Percentiles rank a stretch among this genome's conserved stretches.
Conservation (phyloP, 2,329 filamentous ascomycete species). For the Tolypocladium pustulatum region DNA sequence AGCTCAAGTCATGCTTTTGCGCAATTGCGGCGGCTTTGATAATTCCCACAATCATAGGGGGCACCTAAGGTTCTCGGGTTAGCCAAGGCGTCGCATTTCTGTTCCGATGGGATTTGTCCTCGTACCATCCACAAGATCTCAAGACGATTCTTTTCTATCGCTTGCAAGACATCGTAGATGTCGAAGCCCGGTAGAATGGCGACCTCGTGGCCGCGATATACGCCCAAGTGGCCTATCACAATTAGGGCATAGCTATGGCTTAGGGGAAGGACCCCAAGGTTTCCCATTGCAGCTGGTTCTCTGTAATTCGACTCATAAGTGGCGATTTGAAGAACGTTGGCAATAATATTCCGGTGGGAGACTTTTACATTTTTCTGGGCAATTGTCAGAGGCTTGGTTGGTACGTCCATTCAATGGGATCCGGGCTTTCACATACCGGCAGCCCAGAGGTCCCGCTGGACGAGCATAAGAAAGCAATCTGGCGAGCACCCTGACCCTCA, state of each 20-base stretch:
- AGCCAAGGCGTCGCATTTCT: not conserved
- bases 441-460: slow-evolving; percentile 64
- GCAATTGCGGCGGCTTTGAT: slow-evolving; percentile 51
- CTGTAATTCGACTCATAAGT: slow-evolving; percentile 22
- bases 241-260: slow-evolving; percentile 73
- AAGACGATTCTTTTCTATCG: slow-evolving; percentile 60
- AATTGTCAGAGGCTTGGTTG: not conserved
- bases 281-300: slow-evolving; percentile 2
- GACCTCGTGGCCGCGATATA: slow-evolving; percentile 61
- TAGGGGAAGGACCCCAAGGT: slow-evolving; percentile 58
- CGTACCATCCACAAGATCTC: slow-evolving; percentile 51
- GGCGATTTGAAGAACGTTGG: slow-evolving; percentile 55
- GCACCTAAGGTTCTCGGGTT: slow-evolving; percentile 18
- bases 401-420: accelerated
- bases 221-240: slow-evolving; percentile 52
- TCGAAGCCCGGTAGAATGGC: slow-evolving; percentile 68
- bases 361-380: slow-evolving; percentile 68
- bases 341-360: slow-evolving; percentile 63
- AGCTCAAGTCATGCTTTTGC: slow-evolving; percentile 60
- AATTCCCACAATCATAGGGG: slow-evolving; percentile 72
- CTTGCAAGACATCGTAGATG: slow-evolving; percentile 46
- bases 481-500: slow-evolving; percentile 48
- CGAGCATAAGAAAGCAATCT: slow-evolving; percentile 62
- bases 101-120: not conserved
- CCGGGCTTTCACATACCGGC: slow-evolving; percentile 31